Evolutionary conservation across 2,329 filamentous ascomycete genomes (phyloP).

Genomic region (Alternaria sp.): DNA sequence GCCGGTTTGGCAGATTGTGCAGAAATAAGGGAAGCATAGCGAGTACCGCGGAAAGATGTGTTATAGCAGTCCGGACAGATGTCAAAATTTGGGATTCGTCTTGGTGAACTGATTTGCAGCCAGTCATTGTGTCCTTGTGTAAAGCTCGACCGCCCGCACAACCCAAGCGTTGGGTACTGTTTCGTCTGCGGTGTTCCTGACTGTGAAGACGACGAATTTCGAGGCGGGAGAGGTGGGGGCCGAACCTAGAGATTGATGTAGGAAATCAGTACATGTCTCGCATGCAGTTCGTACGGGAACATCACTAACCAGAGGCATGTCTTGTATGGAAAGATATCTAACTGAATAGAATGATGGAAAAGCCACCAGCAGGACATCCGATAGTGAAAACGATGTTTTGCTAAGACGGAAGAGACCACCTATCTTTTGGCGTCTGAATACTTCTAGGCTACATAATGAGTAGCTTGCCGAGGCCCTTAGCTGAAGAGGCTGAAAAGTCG

Average conservation of each 20-base stretch:
- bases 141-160: conserved; percentile 19
- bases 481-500: conserved; percentile 9
- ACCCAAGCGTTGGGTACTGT: conserved; percentile 11
- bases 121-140: conserved; percentile 21
- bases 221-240: conserved; percentile 11
- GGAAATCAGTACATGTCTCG: too few relatives aligned
- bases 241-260: neutral
- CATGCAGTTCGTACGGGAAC: too few relatives aligned
- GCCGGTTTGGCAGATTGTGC: conserved; percentile 17
- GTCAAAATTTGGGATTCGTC: conserved; percentile 21
- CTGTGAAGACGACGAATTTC: conserved; percentile 4
- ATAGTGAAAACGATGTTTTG: neutral
- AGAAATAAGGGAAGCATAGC: conserved; percentile 22
- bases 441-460: neutral
- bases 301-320: conserved; percentile 20
- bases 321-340: neutral
- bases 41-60: conserved; percentile 24
- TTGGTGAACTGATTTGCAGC: conserved; percentile 21
- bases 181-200: neutral
- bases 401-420: neutral
- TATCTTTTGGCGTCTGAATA: neutral
- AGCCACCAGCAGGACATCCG: neutral
- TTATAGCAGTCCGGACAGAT: conserved; percentile 32
- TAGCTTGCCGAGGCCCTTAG: conserved; percentile 6
- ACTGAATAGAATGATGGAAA: neutral